Evolutionary conservation across 2,329 filamentous ascomycete species (phyloP), one percentile per base, ranked within the genome.

Genomic region (Exophiala xenobiotica): DNA sequence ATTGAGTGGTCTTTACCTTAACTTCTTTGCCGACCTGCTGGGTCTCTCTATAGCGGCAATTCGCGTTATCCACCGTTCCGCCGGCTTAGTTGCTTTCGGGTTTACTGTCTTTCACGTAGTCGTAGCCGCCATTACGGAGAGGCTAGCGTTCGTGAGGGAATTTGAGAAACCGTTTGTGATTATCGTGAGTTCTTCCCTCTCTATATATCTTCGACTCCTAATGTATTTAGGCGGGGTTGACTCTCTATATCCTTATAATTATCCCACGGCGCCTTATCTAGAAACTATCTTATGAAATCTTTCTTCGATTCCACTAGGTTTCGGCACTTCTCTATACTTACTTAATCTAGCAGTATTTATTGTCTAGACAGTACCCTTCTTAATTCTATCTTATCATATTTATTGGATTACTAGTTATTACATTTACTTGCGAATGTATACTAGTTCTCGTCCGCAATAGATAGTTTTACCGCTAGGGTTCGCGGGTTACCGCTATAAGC

Each of bases 221-320:
- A 38, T 16, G 4, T 38, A 7, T 11, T 4, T 19, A 38, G 35
- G 35, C 35, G 9, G 35, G 35, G 3, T 38, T 42, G 39, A 20
- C 20, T 12, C n/a, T 42, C 8, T 27, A 16, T 18, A 20, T 42
- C 11, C 39, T 42, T 12, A 42, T 27, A 20, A 42, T 42, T 20
- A 24, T 20, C 11, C 20, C 20, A 42, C 20, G 14, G n/a, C 18
- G 20, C 39, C 24, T 42, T 4, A 20, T 24, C 20, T 20, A n/a
- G 39, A 42, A 24, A 24, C 18, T n/a, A 16, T 42, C 20, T 16
- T 45, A 45, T 27, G 26, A 45, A 18, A 29, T 45, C 23, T 45
- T 45, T 33, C 42, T 45, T 33, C 23, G 11, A 20, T 11, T 20
- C n/a, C 42, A 45, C 26, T n/a, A 29, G 23, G 16, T 27, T 9